Base-by-base conservation (phyloP, 768 basidiomycete species). In the Lactarius pseudohatsudake region DNA sequence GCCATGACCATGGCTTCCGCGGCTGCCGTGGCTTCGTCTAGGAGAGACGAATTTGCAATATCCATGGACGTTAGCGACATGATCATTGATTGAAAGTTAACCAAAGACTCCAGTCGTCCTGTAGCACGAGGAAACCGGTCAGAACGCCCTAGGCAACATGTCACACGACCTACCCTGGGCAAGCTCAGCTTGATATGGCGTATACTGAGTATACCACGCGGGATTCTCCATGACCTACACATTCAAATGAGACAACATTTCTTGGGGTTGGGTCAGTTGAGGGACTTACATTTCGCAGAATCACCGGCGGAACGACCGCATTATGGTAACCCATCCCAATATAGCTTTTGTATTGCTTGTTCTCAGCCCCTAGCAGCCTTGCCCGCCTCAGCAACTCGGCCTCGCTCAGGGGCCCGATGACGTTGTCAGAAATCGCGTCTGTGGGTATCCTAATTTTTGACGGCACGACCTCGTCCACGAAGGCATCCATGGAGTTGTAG, bases 311-410 rank as follows among this genome's bases (percentile, higher is more conserved):
- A 5, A 96, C 92, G 56, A 96, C 92, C 3, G 95, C 94, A 70
- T 88, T 88, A 74, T 96, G 92, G 77, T 97, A 99, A 10, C 97
- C 96, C 94, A 98, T 94, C 41, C 97, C 97, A 74, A 98, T 99
- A 77, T 94, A 98, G 74, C 88, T 96, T 81, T 89, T 92, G 77
- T 90, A 90, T 6, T 85, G 80, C 77, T 89, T 85, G 78, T 99
- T 98, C 75, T 85, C 81, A 18, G 74, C 78, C n/a, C 87, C 95
- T 11, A 98, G 79, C 71, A 84, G 83, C 74, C 87, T 89, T 0
- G 92, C 94, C 62, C 91, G 81, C 22, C 80, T 77, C 62, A 88
- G 80, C 50, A 99, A 81, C 78, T 98, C 90, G 1, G 89, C 86
- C 78, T 99, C 97, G 75, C 92, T 94, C 67, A 93, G 81, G 2